These are phyloP conservation scores for Cladosporium sp. DNA, from an alignment of 2,329 filamentous ascomycete species.

Conservation along the genomic window DNA sequence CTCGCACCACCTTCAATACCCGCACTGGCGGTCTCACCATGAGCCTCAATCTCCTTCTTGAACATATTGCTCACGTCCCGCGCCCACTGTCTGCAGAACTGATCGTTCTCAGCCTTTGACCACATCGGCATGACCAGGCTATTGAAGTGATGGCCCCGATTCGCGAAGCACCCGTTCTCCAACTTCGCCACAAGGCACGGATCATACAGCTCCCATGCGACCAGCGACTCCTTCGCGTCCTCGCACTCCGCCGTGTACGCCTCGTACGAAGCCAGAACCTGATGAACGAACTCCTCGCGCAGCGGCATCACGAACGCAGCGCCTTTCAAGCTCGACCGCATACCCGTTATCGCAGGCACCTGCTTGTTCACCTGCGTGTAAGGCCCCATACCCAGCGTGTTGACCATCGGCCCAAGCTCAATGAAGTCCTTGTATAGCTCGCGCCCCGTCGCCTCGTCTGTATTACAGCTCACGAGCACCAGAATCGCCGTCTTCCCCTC, in stretches of 20 bases:
- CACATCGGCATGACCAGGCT: slow-evolving; percentile 27
- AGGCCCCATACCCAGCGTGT: slow-evolving; percentile 18
- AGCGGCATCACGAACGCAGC: slow-evolving; percentile 22
- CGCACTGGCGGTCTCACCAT: slow-evolving; percentile 16
- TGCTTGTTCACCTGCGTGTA: slow-evolving; percentile 22
- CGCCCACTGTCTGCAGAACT: slow-evolving; percentile 23
- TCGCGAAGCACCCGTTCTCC: slow-evolving; percentile 23
- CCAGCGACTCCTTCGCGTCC: slow-evolving; percentile 18
- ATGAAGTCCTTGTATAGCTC: slow-evolving; percentile 19
- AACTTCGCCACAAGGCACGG: slow-evolving; percentile 17
- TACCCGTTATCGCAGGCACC: slow-evolving; percentile 17
- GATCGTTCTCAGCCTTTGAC: slow-evolving; percentile 22
- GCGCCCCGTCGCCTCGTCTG: slow-evolving; percentile 18
- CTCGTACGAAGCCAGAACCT: slow-evolving; percentile 18
- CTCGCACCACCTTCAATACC: slow-evolving; percentile 22
- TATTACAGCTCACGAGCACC: slow-evolving; percentile 15
- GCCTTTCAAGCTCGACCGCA: slow-evolving; percentile 24
- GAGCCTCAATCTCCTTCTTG: slow-evolving; percentile 21
- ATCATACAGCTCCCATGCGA: slow-evolving; percentile 25
- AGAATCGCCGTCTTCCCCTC: slow-evolving; percentile 21
- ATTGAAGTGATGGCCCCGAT: slow-evolving; percentile 25
- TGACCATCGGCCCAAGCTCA: slow-evolving; percentile 19
- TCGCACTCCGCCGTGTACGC: slow-evolving; percentile 15
- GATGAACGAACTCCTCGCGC: slow-evolving; percentile 18
- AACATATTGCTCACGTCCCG: slow-evolving; percentile 22